phyloP scores from a whole-genome alignment of 441 rosid species.

The Metrosideros polymorpha region DNA sequence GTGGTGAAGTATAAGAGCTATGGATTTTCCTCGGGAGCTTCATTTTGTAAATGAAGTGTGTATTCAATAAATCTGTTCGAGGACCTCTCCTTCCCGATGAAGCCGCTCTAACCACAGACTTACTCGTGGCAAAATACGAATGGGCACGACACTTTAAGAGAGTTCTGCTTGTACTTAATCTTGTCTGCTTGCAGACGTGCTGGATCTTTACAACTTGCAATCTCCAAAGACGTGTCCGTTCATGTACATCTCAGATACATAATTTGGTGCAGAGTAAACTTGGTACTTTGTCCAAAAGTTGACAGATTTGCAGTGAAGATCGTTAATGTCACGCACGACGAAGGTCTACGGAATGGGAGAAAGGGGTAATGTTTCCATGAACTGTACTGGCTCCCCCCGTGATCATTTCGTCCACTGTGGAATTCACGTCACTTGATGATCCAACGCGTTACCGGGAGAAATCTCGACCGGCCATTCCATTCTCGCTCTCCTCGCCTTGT shows the following conservation, averaged over 20 bases:
- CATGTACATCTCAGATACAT: background rate
- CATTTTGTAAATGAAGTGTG: background rate
- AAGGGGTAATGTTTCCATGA: too few relatives aligned
- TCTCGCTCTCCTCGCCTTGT: background rate
- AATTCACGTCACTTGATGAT: too few relatives aligned
- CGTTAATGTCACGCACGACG: background rate
- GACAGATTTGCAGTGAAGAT: background rate
- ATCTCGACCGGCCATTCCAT: background rate
- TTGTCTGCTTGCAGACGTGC: background rate
- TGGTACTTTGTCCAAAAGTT: background rate
- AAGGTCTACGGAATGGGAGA: too few relatives aligned
- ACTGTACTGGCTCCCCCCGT: too few relatives aligned
- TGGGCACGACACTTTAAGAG: background rate
- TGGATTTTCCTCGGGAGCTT: background rate
- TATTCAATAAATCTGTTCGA: background rate
- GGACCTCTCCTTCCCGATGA: background rate
- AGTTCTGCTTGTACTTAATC: background rate
- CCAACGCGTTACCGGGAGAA: too few relatives aligned
- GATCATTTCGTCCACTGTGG: too few relatives aligned
- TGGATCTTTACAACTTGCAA: background rate
- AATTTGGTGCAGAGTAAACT: background rate
- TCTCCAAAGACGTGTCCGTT: background rate
- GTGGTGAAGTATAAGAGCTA: conserved; percentile 28
- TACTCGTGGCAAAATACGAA: background rate
- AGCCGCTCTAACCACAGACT: background rate